Evolutionary conservation across 139 green algal species (phyloP).

Genomic region (Picochlorum sp.): DNA sequence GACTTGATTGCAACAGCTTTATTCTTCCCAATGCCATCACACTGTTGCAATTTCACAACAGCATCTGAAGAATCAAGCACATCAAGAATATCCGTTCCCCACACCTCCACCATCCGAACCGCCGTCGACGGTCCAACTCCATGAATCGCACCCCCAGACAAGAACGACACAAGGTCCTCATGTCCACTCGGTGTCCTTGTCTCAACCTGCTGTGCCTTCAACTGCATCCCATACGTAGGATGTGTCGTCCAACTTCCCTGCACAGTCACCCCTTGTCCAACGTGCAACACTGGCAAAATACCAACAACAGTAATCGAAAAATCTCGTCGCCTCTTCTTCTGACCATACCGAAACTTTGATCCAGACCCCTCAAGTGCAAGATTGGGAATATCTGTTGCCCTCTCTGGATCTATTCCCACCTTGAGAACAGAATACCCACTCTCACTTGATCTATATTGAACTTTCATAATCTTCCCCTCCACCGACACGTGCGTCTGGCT

Average conservation of each 20-base stretch:
- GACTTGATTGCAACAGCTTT: slow-evolving; percentile 27
- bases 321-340: background rate
- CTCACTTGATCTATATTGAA: slow-evolving; percentile 23
- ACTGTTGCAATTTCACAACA: slow-evolving; percentile 7
- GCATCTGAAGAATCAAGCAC: slow-evolving; percentile 28
- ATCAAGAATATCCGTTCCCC: slow-evolving; percentile 12
- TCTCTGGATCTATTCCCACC: slow-evolving; percentile 1
- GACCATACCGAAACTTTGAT: background rate
- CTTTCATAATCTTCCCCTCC: slow-evolving; percentile 24
- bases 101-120: slow-evolving; percentile 15
- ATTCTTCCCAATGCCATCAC: slow-evolving; percentile 9
- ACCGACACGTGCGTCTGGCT: background rate
- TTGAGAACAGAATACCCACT: slow-evolving; percentile 36
- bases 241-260: slow-evolving; percentile 29
- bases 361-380: background rate
- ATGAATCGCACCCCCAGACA: slow-evolving; percentile 22
- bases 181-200: slow-evolving; percentile 2
- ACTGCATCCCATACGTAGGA: slow-evolving; percentile 30
- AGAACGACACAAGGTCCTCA: slow-evolving; percentile 24
- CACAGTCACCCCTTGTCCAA: slow-evolving; percentile 28
- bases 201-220: slow-evolving; percentile 10
- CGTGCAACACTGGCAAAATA: slow-evolving; percentile 17
- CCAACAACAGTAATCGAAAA: slow-evolving; percentile 28
- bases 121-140: slow-evolving; percentile 38
- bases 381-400: background rate